These are phyloP conservation scores for Cyclotella atomus DNA, from an alignment of 108 stramenopile genomes.

Conservation along the genomic window DNA sequence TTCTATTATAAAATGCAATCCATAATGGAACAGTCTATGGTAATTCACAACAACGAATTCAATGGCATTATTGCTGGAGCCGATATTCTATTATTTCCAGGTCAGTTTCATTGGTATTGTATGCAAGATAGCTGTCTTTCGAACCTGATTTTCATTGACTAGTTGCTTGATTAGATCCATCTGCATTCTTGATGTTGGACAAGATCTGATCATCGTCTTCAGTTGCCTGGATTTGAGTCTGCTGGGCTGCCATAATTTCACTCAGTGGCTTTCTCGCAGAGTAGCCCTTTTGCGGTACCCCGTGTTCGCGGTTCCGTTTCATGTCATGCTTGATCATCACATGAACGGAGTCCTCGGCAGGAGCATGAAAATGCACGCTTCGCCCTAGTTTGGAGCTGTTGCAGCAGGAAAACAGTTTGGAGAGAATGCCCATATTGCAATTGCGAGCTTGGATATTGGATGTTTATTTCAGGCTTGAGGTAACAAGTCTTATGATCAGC, in stretches of 20 bases:
- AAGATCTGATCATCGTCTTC: constrained; percentile 7
- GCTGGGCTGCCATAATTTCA: constrained; percentile 10
- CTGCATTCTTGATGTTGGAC: neutral
- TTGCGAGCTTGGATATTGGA: too few relatives aligned
- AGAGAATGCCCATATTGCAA: too few relatives aligned
- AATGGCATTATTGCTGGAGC: neutral
- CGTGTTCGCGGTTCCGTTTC: constrained; percentile 8
- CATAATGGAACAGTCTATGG: neutral
- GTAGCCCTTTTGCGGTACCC: constrained; percentile 8
- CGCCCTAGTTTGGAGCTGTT: neutral
- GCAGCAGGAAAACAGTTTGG: constrained; percentile 3
- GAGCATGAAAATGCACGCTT: constrained; percentile 7
- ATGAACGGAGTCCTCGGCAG: constrained; percentile 27
- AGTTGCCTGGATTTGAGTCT: neutral
- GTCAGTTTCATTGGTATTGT: neutral
- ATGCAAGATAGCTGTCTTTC: neutral
- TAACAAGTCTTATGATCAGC: too few relatives aligned
- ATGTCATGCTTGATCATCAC: constrained; percentile 40
- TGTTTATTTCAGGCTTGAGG: too few relatives aligned
- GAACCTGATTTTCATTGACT: neutral
- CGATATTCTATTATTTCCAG: neutral
- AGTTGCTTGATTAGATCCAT: neutral
- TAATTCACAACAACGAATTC: neutral
- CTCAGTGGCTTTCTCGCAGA: constrained; percentile 14
- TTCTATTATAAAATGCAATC: neutral